Percentiles rank a stretch among this genome's conserved stretches.
Evolutionary conservation across 2,329 filamentous ascomycete species (phyloP).

Genomic region (Penicillium sp.): DNA sequence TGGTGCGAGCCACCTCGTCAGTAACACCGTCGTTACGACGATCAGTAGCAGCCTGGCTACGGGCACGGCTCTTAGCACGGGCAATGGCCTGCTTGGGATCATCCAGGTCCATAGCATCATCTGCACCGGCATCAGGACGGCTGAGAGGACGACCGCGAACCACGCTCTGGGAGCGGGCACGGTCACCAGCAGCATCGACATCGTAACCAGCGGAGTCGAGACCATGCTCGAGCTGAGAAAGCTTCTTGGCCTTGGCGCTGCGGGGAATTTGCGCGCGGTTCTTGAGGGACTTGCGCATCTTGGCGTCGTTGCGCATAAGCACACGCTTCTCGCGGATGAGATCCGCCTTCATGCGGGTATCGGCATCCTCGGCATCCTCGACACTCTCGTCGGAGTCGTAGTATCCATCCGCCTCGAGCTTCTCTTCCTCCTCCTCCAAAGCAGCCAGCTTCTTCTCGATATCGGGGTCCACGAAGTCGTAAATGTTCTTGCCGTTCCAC

Average conservation of each 20-base stretch:
- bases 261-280: constrained; percentile 93
- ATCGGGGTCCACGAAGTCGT: constrained; percentile 95
- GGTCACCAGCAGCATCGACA: constrained; percentile 69
- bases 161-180: constrained; percentile 63
- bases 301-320: constrained; percentile 88
- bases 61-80: constrained; percentile 71
- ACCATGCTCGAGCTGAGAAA: constrained; percentile 83
- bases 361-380: constrained; percentile 84
- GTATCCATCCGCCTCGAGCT: constrained; percentile 85
- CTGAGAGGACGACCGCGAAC: constrained; percentile 70
- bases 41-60: constrained; percentile 53
- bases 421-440: constrained; percentile 93
- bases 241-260: constrained; percentile 73
- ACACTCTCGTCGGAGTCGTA: constrained; percentile 84
- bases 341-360: constrained; percentile 87
- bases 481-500: constrained; percentile 93
- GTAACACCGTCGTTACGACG: constrained; percentile 57
- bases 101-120: constrained; percentile 66
- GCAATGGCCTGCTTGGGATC: constrained; percentile 52
- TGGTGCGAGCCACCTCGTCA: constrained; percentile 64
- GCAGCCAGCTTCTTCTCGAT: constrained; percentile 91
- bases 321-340: constrained; percentile 93
- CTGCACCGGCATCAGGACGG: constrained; percentile 64
- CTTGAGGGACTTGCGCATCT: constrained; percentile 95
- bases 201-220: constrained; percentile 86